Evolutionary conservation across 345 rosid genomes (phyloP).

Genomic region (Cardamine chenopodiifolia): DNA sequence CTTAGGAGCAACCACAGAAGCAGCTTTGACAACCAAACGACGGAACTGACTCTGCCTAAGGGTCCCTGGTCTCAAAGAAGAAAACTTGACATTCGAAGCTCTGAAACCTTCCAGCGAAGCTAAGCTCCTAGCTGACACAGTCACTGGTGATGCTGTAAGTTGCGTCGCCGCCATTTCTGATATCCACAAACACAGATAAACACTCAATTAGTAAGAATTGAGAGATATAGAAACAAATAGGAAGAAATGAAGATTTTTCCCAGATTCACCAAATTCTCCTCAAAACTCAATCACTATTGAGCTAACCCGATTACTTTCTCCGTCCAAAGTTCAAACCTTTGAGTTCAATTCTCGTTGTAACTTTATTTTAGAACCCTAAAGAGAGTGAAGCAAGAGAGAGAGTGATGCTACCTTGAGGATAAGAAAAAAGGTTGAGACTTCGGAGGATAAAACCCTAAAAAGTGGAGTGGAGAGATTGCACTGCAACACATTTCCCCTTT

Average conservation of each 20-base stretch:
- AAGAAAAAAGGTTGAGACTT: conserved; percentile 30
- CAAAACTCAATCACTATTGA: conserved; percentile 10
- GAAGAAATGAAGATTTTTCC: not conserved
- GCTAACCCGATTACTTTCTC: conserved; percentile 11
- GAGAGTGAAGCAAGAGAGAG: conserved; percentile 20
- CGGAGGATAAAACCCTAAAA: conserved; percentile 44
- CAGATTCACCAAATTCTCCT: not conserved
- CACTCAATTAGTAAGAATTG: conserved; percentile 1
- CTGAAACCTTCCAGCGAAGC: conserved; percentile 64
- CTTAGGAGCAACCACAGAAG: conserved; percentile 92
- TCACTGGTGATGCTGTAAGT: conserved; percentile 62
- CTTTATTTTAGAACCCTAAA: not conserved
- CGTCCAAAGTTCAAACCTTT: conserved; percentile 22
- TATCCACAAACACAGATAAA: conserved; percentile 1
- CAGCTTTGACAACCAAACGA: conserved; percentile 74
- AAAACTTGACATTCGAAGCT: conserved; percentile 59
- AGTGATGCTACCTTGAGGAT: conserved; percentile 39
- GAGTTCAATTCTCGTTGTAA: conserved; percentile 10
- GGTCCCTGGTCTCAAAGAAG: conserved; percentile 49
- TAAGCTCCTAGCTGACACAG: conserved; percentile 55
- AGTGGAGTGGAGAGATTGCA: conserved; percentile 16
- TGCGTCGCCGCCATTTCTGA: conserved; percentile 69
- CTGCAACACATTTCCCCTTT: conserved; percentile 10
- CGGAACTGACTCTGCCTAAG: conserved; percentile 43
- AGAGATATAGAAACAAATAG: not conserved